A percentile compares a stretch with the other conserved stretches of the same genome.
phyloP scores from a whole-genome alignment of 225 moss, liverwort and hornwort species.

The Physcomitrium patens region DNA sequence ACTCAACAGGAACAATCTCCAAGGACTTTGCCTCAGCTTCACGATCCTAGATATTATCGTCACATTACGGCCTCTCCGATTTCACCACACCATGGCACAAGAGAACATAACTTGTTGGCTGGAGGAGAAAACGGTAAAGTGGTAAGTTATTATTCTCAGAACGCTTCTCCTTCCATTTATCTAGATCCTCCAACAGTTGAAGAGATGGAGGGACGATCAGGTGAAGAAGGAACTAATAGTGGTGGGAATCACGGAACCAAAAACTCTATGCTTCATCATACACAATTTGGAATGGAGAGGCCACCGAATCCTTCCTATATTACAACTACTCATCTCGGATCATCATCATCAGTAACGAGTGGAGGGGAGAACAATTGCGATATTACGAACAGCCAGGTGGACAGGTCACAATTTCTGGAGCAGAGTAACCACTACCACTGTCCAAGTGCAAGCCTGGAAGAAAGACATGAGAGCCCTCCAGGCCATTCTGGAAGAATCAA shows the following conservation, averaged over 20 bases:
- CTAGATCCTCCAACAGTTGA: conserved; percentile 24
- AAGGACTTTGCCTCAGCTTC: background rate
- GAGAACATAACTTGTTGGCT: conserved; percentile 4
- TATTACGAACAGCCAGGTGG: background rate
- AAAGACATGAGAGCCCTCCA: conserved; percentile 16
- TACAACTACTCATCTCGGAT: conserved; percentile 15
- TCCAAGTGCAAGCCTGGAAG: conserved; percentile 16
- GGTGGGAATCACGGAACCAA: background rate
- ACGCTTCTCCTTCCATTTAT: conserved; percentile 24
- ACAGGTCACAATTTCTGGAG: conserved; percentile 18
- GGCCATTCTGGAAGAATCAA: conserved; percentile 30
- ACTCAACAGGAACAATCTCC: conserved; percentile 12
- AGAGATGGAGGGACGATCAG: conserved; percentile 13
- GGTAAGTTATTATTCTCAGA: conserved; percentile 4
- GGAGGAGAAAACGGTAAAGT: background rate
- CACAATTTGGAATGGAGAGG: conserved; percentile 22
- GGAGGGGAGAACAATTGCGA: conserved; percentile 13
- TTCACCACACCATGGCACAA: background rate
- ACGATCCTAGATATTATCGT: background rate
- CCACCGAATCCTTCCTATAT: conserved; percentile 31
- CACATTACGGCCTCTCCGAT: background rate
- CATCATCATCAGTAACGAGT: conserved; percentile 13
- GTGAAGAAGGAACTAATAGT: background rate
- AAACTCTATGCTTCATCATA: background rate
- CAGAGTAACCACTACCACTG: conserved; percentile 14